A percentile compares a stretch with the other conserved stretches of the same genome.
These are phyloP conservation scores for Sherardia arvensis DNA, from an alignment of 257 asterid genomes.

Conservation along the genomic window DNA sequence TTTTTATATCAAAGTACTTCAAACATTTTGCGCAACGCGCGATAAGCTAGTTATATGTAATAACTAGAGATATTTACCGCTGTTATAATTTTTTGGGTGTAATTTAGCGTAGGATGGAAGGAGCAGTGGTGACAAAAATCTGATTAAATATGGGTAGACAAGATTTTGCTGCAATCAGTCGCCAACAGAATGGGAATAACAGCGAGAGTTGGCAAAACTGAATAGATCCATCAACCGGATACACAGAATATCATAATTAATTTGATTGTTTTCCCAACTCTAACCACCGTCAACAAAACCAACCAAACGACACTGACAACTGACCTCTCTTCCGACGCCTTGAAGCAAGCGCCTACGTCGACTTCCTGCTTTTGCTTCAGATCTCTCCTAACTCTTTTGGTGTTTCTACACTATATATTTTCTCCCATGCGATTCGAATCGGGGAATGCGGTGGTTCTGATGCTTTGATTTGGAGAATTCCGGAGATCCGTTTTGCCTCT, in stretches of 20 bases:
- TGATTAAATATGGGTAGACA: not conserved
- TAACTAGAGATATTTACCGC: too few species aligned
- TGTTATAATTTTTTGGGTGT: too few species aligned
- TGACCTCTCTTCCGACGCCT: slow-evolving; percentile 23
- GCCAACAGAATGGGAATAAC: not conserved
- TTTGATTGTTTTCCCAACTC: not conserved
- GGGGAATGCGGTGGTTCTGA: slow-evolving; percentile 1
- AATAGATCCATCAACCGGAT: not conserved
- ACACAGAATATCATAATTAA: not conserved
- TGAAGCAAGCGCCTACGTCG: slow-evolving; percentile 59
- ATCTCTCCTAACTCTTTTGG: slow-evolving; percentile 22
- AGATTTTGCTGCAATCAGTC: not conserved
- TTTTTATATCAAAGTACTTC: too few species aligned
- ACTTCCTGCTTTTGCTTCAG: slow-evolving; percentile 33
- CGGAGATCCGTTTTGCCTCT: not conserved
- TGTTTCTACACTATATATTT: not conserved
- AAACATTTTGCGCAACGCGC: too few species aligned
- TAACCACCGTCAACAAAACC: slow-evolving; percentile 1
- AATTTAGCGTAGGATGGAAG: too few species aligned
- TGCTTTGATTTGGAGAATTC: slow-evolving; percentile 9
- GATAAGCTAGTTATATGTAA: too few species aligned
- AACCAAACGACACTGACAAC: slow-evolving; percentile 10
- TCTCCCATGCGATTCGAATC: slow-evolving; percentile 6
- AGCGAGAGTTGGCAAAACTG: not conserved
- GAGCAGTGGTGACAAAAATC: too few species aligned